Conservation (phyloP, 495 filamentous ascomycete species). For the Aspergillus coremiiformis region DNA sequence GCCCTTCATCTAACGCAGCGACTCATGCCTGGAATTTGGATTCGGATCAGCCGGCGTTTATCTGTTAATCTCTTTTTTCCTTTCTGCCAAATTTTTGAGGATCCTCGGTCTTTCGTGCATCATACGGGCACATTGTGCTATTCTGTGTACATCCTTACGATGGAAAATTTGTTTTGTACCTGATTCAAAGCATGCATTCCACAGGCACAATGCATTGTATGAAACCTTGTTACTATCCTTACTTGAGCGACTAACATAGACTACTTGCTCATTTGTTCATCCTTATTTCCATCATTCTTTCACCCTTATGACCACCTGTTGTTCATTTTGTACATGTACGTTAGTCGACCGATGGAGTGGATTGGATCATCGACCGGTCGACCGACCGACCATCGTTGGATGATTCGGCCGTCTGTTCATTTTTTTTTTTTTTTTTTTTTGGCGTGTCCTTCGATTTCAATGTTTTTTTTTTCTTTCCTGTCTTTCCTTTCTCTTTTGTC, state of each 20-base stretch:
- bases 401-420: neutral
- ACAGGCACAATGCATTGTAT: conserved; percentile 12
- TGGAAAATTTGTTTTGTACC: neutral
- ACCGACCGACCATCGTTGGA: neutral
- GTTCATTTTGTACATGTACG: neutral
- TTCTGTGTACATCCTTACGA: neutral
- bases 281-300: neutral
- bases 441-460: neutral
- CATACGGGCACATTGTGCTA: neutral
- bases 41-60: conserved; percentile 27
- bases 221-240: conserved; percentile 4
- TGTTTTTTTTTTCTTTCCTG: conserved; percentile 2
- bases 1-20: conserved; percentile 28
- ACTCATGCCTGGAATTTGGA: conserved; percentile 20
- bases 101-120: neutral
- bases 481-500: conserved; percentile 7
- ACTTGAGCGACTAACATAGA: conserved; percentile 2
- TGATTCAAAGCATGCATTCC: conserved; percentile 7
- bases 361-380: neutral
- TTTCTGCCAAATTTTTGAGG: no score
- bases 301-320: neutral
- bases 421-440: neutral
- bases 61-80: conserved; percentile 21
- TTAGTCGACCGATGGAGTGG: neutral
- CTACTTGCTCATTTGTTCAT: neutral